Percentiles rank a stretch among this genome's conserved stretches.
Conservation (phyloP, 192 early-diverging fungal genomes). For the Martensiomyces pterosporus region DNA sequence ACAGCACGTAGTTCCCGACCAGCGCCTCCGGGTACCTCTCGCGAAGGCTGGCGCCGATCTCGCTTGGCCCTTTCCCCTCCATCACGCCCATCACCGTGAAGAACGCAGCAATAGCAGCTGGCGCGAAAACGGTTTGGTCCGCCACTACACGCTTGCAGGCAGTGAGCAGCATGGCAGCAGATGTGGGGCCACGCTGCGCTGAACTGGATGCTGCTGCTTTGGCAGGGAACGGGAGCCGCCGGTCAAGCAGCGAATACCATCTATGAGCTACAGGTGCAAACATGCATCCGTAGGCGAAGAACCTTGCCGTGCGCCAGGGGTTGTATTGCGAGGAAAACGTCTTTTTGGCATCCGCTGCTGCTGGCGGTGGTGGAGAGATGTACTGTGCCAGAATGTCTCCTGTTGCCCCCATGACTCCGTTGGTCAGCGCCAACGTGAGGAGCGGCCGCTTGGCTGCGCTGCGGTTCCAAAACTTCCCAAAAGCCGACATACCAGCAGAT, state of each 20-base stretch:
- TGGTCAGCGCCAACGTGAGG: constrained; percentile 61
- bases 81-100: constrained; percentile 58
- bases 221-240: constrained; percentile 51
- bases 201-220: not conserved
- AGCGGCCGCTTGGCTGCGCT: constrained; percentile 52
- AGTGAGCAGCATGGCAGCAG: constrained; percentile 5
- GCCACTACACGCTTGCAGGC: constrained; percentile 51
- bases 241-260: constrained; percentile 65
- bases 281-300: constrained; percentile 60
- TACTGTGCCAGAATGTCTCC: constrained; percentile 61
- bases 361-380: constrained; percentile 6
- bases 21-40: constrained; percentile 19
- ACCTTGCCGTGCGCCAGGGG: constrained; percentile 47
- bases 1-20: constrained; percentile 41
- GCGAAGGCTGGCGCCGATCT: constrained; percentile 53
- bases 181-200: not conserved
- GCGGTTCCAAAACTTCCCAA: constrained; percentile 12
- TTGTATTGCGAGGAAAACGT: constrained; percentile 10
- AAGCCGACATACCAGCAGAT: constrained; percentile 1
- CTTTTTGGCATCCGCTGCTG: not conserved
- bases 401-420: constrained; percentile 55
- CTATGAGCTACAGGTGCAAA: constrained; percentile 60
- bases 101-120: constrained; percentile 58
- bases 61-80: constrained; percentile 50
- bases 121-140: constrained; percentile 64